phyloP scores from a whole-genome alignment of 495 filamentous ascomycete genomes.

The Achaetomiella virescens region DNA sequence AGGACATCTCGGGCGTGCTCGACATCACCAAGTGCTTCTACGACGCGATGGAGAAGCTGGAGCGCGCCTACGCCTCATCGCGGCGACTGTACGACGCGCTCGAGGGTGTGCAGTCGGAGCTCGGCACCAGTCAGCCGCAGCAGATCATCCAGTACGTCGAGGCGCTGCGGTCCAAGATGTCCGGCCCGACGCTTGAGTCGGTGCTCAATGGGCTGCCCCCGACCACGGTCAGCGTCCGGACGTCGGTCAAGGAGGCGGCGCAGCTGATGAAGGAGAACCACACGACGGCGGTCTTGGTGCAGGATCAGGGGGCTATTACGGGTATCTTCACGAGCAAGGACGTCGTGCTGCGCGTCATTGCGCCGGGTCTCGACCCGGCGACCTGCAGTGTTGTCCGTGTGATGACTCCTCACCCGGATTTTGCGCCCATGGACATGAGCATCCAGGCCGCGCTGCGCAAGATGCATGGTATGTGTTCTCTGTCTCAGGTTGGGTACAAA shows the following conservation, averaged over 20 bases:
- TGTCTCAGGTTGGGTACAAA: background rate
- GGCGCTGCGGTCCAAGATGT: slow-evolving; percentile 92
- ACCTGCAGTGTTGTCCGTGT: slow-evolving; percentile 97
- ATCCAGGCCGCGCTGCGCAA: slow-evolving; percentile 96
- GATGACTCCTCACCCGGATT: slow-evolving; percentile 98
- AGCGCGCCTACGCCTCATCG: slow-evolving; percentile 93
- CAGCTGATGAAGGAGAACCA: slow-evolving; percentile 96
- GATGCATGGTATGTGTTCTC: slow-evolving; percentile 79
- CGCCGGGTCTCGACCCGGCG: slow-evolving; percentile 86
- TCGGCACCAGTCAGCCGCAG: slow-evolving; percentile 92
- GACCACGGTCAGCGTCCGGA: slow-evolving; percentile 89
- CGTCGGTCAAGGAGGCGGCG: slow-evolving; percentile 92
- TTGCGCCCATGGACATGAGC: slow-evolving; percentile 97
- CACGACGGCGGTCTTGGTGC: slow-evolving; percentile 91
- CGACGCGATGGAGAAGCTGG: slow-evolving; percentile 98
- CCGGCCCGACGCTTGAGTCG: slow-evolving; percentile 90
- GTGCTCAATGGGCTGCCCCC: slow-evolving; percentile 89
- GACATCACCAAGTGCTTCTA: slow-evolving; percentile 99
- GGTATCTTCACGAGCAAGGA: slow-evolving; percentile 99
- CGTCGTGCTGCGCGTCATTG: slow-evolving; percentile 95
- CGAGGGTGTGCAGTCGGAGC: slow-evolving; percentile 96
- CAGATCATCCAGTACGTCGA: slow-evolving; percentile 99
- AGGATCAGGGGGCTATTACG: slow-evolving; percentile 94
- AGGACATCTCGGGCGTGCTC: slow-evolving; percentile 95
- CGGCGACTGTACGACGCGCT: slow-evolving; percentile 93